Base-by-base conservation (phyloP, 2,329 filamentous ascomycete species). In the Apiospora saccharicola region DNA sequence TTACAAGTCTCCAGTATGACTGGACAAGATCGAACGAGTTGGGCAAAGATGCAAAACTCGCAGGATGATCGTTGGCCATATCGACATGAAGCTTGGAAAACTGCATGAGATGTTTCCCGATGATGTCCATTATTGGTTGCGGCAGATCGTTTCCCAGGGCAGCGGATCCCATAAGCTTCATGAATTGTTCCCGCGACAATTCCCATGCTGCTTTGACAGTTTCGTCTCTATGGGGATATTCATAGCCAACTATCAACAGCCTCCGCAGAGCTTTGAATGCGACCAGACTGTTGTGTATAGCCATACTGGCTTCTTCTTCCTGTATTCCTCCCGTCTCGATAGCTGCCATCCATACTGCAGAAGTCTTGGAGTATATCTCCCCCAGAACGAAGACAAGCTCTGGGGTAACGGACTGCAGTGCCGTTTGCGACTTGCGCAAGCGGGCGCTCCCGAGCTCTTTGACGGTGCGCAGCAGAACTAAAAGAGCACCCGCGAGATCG, bases 31-130 rank as follows among this genome's bases (percentile, higher is more conserved):
- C 86, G 22, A 97, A 84, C 2, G 94, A 95, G 77, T 94, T 92
- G 1, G 95, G 94, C 8, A 99, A 87, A 16, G 94, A 86, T 0
- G 92, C 91, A 81, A 98, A 98, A 71, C 94, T 93, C 4, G 93
- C 91, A 1, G 95, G 91, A 80, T 98, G 95, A 6, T 87, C 84
- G 69, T 90, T 90, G 1, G 94, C 91, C 92, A 98, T 96, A 71
- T 94, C 92, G 51, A 97, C 87, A 80, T 98, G 96, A 3, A 99
- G 85, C 82, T 98, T 99, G 4, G 95, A 92, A 69, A 98, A 92
- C 79, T 98, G 95, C 57, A 98, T 84, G 2, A 98, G 86, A 79
- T 98, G 95, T 79, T 95, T 97, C 75, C 93, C 93, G n/a, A 97
- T 85, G 34, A 92, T 79, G 47, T 88, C 88, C 72, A 89, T 88